These are phyloP conservation scores for Clonostachys chloroleuca DNA, from an alignment of 2,329 filamentous ascomycete species.

Conservation along the genomic window DNA sequence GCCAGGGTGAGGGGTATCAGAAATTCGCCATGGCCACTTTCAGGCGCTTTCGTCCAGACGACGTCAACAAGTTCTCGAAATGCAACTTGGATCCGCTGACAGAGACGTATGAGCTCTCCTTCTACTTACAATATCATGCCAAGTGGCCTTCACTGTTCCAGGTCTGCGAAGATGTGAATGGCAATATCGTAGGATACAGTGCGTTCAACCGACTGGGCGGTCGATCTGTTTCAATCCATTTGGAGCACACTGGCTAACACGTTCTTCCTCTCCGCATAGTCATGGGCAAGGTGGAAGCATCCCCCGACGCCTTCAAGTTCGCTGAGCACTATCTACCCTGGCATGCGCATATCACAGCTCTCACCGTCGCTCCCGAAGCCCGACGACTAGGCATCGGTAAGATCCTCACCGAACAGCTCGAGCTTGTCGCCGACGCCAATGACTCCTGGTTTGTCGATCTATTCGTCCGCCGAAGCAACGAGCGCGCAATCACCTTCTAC, in stretches of 20 bases:
- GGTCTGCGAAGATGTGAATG: constrained; percentile 79
- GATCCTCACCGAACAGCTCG: constrained; percentile 75
- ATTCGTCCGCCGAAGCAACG: constrained; percentile 86
- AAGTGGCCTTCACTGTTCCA: constrained; percentile 95
- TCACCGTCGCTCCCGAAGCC: constrained; percentile 85
- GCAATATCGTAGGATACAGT: constrained; percentile 96
- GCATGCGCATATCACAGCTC: constrained; percentile 95
- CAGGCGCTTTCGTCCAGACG: constrained; percentile 76
- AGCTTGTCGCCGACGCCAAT: constrained; percentile 75
- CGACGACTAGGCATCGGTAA: constrained; percentile 84
- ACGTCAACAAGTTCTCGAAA: constrained; percentile 85
- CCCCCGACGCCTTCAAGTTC: constrained; percentile 66
- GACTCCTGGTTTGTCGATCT: constrained; percentile 94
- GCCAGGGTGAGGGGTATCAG: too few species aligned
- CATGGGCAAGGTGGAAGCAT: constrained; percentile 94
- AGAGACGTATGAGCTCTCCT: constrained; percentile 94
- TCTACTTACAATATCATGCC: constrained; percentile 94
- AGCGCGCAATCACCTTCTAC: constrained; percentile 84
- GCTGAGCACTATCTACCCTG: constrained; percentile 95
- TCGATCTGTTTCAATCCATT: neutral
- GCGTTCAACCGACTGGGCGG: constrained; percentile 23
- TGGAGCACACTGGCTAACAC: neutral
- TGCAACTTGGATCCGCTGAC: constrained; percentile 95
- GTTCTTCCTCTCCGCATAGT: constrained; percentile 52
- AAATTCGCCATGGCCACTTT: constrained; percentile 67